Base-by-base conservation (phyloP, 2,329 filamentous ascomycete genomes). In the Cytospora schulzeri region DNA sequence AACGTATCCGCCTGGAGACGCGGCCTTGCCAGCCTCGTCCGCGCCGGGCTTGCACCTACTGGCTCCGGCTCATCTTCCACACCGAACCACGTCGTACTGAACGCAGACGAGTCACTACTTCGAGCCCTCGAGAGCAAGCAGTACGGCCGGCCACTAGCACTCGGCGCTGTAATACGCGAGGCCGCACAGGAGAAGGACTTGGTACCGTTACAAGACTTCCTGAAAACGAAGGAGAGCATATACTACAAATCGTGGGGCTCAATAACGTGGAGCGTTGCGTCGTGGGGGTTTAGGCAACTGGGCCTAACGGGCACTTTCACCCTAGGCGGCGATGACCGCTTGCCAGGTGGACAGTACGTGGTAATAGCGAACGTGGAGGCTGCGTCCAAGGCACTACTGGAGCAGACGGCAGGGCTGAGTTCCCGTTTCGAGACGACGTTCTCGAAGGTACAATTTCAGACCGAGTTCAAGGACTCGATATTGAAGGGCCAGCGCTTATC, bases 131-230 rank as follows among this genome's bases (percentile, higher is more conserved):
- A 93, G 69, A 91, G 84, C 57, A 87, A 88, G 53, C 88, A 94
- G 70, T 93, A 87, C 76, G 95, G 95, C 2, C 85, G 88, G 54
- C 95, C 95, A 1, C 82, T 94, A 12, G 92, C 91, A 3, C 80
- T 99, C 0, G 90, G 90, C 1, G 86, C 88, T 4, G 95, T 93
- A 6, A 80, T 98, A 57, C 78, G 79, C 33, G 94, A 98, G 71
- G 91, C 91, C 0, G 78, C 95, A 1, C 80, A 83, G 59, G 85
- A 83, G 52, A 87, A 83, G 55, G 87, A 90, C 53, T 85, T 97
- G 75, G 80, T 97, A 15, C 86, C 90, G 0, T 72, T 94, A 14
- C 78, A 85, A 17, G 83, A 90, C 12, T 99, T 96, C 71, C 75
- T 90, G 61, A 74, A 72, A 4, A 80, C 84, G 2, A 83, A 83